A percentile compares a stretch with the other conserved stretches of the same genome.
phyloP scores from a whole-genome alignment of 306 rosid species.

The Quercus bicolor region DNA sequence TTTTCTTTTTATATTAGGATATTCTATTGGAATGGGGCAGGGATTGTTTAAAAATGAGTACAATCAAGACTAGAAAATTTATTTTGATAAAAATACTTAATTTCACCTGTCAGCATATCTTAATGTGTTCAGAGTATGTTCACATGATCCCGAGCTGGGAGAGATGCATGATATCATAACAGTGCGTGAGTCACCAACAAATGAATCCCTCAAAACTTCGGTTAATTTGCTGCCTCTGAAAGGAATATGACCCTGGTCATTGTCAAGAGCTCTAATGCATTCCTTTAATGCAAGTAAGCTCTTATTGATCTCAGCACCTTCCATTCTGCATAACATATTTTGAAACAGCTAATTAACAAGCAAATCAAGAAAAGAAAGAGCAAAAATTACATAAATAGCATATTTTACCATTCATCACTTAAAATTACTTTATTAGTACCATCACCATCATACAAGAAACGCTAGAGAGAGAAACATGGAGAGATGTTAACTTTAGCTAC shows the following conservation, averaged over 20 bases:
- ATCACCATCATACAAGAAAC: neutral
- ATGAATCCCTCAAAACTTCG: constrained; percentile 97
- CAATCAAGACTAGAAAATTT: constrained; percentile 19
- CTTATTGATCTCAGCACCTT: constrained; percentile 99
- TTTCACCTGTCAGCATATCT: constrained; percentile 97
- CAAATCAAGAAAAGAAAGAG: constrained; percentile 16
- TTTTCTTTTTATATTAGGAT: constrained; percentile 20
- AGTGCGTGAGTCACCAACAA: constrained; percentile 93
- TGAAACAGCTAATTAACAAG: constrained; percentile 16
- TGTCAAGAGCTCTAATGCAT: constrained; percentile 98
- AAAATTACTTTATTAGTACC: neutral
- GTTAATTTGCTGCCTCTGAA: constrained; percentile 98
- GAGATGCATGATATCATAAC: constrained; percentile 99
- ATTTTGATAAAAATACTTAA: neutral
- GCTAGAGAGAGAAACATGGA: neutral
- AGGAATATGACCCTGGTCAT: constrained; percentile 98
- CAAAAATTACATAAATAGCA: neutral
- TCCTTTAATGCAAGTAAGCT: constrained; percentile 98
- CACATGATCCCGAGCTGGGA: constrained; percentile 96
- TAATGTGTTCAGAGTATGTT: constrained; percentile 93
- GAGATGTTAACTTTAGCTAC: neutral
- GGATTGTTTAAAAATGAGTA: neutral
- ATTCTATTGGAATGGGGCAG: neutral
- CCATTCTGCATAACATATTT: constrained; percentile 71
- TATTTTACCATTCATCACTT: neutral